Percentiles rank a stretch among this genome's conserved stretches.
These are phyloP conservation scores for Mercurialis annua DNA, from an alignment of 345 rosid species.

Conservation along the genomic window DNA sequence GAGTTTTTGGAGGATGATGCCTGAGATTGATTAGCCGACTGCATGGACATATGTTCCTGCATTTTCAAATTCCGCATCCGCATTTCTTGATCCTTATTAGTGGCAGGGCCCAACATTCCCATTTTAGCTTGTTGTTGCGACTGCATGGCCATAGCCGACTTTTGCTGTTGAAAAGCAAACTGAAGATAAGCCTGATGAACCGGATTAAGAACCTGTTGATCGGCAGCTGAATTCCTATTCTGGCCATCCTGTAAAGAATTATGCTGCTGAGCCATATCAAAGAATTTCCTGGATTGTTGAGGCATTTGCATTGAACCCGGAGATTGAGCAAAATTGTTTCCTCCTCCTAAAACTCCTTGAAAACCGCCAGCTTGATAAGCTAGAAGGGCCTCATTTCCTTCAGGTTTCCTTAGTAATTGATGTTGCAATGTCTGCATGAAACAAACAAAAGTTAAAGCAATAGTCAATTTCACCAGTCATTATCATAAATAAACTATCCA, in stretches of 20 bases:
- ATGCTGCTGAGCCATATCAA: constrained; percentile 72
- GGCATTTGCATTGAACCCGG: constrained; percentile 72
- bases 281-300: constrained; percentile 77
- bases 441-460: not conserved
- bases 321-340: constrained; percentile 55
- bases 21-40: constrained; percentile 67
- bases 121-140: constrained; percentile 73
- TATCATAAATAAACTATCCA: not conserved
- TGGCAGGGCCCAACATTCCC: constrained; percentile 53
- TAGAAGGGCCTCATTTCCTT: constrained; percentile 65
- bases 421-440: constrained; percentile 55
- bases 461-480: not conserved
- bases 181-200: constrained; percentile 86
- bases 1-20: constrained; percentile 75
- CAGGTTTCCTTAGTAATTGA: constrained; percentile 58
- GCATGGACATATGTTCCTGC: constrained; percentile 78
- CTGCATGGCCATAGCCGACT: constrained; percentile 46
- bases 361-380: constrained; percentile 73
- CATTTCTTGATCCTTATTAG: constrained; percentile 65
- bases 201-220: constrained; percentile 67
- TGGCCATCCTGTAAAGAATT: constrained; percentile 69
- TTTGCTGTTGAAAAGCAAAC: constrained; percentile 67
- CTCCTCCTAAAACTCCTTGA: constrained; percentile 74
- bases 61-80: constrained; percentile 64
- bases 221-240: constrained; percentile 50